These are phyloP conservation scores for Nothophoma quercina DNA, from an alignment of 2,329 filamentous ascomycete genomes.

Conservation along the genomic window DNA sequence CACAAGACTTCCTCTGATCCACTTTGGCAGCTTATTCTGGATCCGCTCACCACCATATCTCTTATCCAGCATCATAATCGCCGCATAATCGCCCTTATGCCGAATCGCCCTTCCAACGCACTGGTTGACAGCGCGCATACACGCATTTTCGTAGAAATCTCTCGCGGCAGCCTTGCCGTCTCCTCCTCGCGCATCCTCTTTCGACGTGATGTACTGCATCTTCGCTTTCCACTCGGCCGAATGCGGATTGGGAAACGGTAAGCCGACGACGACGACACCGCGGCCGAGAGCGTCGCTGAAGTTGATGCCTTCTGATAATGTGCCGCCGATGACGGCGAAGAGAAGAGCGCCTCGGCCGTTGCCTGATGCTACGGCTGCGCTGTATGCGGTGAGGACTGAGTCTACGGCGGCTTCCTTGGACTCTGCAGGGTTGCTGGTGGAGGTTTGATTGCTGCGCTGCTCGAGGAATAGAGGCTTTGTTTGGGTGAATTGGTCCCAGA, in stretches of 20 bases:
- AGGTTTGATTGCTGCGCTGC: constrained; percentile 38
- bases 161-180: constrained; percentile 62
- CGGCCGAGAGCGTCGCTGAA: constrained; percentile 91
- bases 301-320: constrained; percentile 97
- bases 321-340: constrained; percentile 90
- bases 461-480: constrained; percentile 63
- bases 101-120: constrained; percentile 92
- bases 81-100: constrained; percentile 86
- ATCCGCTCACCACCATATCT: constrained; percentile 80
- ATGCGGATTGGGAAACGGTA: constrained; percentile 91
- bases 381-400: constrained; percentile 76
- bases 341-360: constrained; percentile 75
- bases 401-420: constrained; percentile 65
- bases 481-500: constrained; percentile 64
- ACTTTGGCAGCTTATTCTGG: constrained; percentile 80
- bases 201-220: constrained; percentile 81
- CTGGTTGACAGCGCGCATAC: constrained; percentile 97
- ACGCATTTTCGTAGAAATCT: constrained; percentile 92
- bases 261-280: constrained; percentile 87
- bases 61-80: constrained; percentile 83
- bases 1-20: constrained; percentile 78
- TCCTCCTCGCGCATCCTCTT: constrained; percentile 49
- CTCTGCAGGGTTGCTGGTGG: constrained; percentile 65
- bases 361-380: constrained; percentile 64
- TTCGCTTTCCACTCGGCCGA: constrained; percentile 94